Evolutionary conservation across 805 yeast genomes (phyloP).

Genomic region (Pichia cephalocereana): DNA sequence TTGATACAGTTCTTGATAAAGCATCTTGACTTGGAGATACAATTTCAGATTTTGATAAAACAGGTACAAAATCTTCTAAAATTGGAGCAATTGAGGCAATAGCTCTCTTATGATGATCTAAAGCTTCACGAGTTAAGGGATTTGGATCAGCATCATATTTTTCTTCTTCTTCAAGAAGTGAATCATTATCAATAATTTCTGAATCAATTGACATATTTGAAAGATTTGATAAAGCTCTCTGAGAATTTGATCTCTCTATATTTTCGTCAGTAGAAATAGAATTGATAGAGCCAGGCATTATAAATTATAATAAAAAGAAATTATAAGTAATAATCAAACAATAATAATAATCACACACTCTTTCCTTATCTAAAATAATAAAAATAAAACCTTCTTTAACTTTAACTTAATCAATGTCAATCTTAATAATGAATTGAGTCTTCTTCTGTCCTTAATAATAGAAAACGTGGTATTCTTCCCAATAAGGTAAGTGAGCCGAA

Average conservation of each 20-base stretch:
- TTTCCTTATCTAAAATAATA: too few relatives aligned
- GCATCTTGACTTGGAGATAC: slow-evolving; percentile 25
- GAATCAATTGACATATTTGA: slow-evolving; percentile 11
- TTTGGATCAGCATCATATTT: slow-evolving; percentile 15
- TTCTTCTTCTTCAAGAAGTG: slow-evolving; percentile 14
- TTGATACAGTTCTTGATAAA: slow-evolving; percentile 25
- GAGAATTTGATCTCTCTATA: neutral
- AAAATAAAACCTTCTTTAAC: too few relatives aligned
- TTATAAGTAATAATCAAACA: too few relatives aligned
- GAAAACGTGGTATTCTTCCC: neutral
- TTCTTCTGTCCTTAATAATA: too few relatives aligned
- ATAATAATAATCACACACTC: too few relatives aligned
- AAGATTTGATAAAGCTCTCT: slow-evolving; percentile 15
- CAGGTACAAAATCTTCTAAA: slow-evolving; percentile 60
- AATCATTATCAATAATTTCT: neutral
- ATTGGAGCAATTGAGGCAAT: slow-evolving; percentile 78
- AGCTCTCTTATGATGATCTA: slow-evolving; percentile 41
- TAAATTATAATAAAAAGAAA: neutral
- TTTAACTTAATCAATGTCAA: too few relatives aligned
- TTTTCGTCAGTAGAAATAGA: neutral
- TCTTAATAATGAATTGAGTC: too few relatives aligned
- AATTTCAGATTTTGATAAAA: slow-evolving; percentile 40
- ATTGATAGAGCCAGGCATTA: neutral
- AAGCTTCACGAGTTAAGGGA: slow-evolving; percentile 25
- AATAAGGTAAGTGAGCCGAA: too few relatives aligned